A percentile compares a stretch with the other conserved stretches of the same genome.
Conservation (phyloP, 257 asterid species). For the Dorcoceras hygrometricum region DNA sequence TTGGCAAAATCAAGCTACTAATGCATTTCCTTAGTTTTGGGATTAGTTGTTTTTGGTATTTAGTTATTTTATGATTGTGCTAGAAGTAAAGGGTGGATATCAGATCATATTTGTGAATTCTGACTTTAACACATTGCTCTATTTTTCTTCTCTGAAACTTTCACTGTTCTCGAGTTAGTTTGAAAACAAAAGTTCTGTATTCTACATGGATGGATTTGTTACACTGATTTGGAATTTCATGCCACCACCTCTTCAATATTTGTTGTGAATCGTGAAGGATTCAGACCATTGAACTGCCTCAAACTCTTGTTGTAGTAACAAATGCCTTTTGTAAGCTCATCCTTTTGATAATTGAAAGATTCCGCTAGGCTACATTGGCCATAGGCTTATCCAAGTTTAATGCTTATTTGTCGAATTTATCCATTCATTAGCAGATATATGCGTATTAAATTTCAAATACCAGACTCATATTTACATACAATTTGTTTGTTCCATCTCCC, state of each 20-base stretch:
- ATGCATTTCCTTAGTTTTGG: conserved; percentile 9
- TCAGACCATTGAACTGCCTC: background rate
- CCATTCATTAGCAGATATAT: conserved; percentile 1
- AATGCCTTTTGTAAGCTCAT: conserved; percentile 13
- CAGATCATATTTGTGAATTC: conserved; percentile 12
- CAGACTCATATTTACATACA: background rate
- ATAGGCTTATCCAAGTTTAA: conserved; percentile 8
- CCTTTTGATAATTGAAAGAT: background rate
- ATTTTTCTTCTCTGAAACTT: background rate
- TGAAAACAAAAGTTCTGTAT: background rate
- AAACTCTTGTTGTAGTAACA: background rate
- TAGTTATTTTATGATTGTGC: background rate
- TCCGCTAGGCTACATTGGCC: conserved; percentile 15
- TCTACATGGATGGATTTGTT: background rate
- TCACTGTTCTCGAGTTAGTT: conserved; percentile 2
- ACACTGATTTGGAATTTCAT: conserved; percentile 4
- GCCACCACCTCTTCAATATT: conserved; percentile 7
- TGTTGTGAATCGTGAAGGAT: conserved; percentile 1
- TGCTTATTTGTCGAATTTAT: background rate
- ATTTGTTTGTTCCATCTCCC: background rate
- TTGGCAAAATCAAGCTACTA: conserved; percentile 24
- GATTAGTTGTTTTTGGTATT: conserved; percentile 19
- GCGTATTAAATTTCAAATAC: conserved; percentile 5
- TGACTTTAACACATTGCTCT: conserved; percentile 19
- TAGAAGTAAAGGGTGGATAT: background rate